These are phyloP conservation scores for Balansia obtecta DNA, from an alignment of 2,329 filamentous ascomycete species.

Conservation along the genomic window DNA sequence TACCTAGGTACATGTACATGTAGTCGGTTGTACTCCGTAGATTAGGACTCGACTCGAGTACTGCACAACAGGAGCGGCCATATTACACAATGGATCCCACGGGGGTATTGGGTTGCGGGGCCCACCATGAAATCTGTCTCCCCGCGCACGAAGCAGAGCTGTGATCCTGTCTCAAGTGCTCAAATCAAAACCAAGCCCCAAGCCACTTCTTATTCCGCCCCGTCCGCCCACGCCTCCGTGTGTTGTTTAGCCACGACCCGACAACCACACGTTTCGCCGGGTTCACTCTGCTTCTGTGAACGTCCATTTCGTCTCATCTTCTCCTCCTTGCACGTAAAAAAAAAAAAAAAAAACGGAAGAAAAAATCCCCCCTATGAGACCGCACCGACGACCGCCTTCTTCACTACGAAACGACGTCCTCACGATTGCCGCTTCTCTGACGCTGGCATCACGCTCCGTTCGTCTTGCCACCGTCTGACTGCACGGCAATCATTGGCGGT, in stretches of 20 bases:
- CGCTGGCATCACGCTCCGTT: not conserved
- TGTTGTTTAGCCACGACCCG: no score
- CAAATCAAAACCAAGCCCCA: not conserved
- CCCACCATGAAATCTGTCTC: no score
- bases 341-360: no score
- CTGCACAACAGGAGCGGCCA: no score
- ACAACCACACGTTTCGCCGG: not conserved
- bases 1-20: no score
- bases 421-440: not conserved
- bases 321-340: no score
- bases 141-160: not conserved
- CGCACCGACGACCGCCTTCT: not conserved
- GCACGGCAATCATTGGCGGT: not conserved
- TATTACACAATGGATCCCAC: no score
- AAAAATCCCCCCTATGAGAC: not conserved
- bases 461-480: not conserved
- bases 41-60: not conserved
- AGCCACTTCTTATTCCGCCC: not conserved
- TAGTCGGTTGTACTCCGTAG: no score
- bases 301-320: not conserved
- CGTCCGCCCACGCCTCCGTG: not conserved
- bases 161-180: not conserved
- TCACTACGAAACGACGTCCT: not conserved
- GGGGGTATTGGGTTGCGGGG: no score
- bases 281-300: slow-evolving; percentile 2